Conservation (phyloP, 257 asterid species). For the Leonotis leonurus region DNA sequence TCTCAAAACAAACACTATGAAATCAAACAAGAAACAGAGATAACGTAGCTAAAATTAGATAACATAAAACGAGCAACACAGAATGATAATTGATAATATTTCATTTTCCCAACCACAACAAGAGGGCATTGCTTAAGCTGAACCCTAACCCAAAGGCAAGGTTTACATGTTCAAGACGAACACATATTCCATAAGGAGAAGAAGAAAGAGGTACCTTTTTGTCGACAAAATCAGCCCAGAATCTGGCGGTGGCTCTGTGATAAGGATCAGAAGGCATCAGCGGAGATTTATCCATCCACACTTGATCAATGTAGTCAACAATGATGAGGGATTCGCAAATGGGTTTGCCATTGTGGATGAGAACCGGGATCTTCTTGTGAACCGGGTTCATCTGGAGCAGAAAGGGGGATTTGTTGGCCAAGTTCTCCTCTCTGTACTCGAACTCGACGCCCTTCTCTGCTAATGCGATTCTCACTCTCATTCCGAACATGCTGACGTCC, state of each 20-base stretch:
- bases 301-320: conserved; percentile 49
- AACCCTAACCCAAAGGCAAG: background rate
- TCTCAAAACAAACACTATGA: background rate
- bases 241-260: conserved; percentile 38
- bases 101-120: too few relatives aligned
- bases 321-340: conserved; percentile 47
- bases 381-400: conserved; percentile 46
- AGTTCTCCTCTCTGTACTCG: conserved; percentile 36
- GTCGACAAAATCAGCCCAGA: conserved; percentile 54
- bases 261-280: conserved; percentile 47
- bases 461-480: conserved; percentile 43
- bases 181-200: too few relatives aligned
- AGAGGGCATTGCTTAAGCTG: too few relatives aligned
- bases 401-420: conserved; percentile 33
- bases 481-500: conserved; percentile 38
- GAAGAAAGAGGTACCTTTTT: conserved; percentile 27
- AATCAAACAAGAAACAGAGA: background rate
- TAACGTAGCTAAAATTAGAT: background rate
- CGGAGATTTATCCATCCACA: conserved; percentile 36
- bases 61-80: background rate
- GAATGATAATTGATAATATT: background rate
- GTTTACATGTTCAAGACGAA: too few relatives aligned
- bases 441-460: conserved; percentile 40
- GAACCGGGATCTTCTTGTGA: conserved; percentile 47
- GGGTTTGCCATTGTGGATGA: conserved; percentile 52